These are phyloP conservation scores for Diddensiella caesifluorescens DNA, from an alignment of 805 yeast genomes.

Conservation along the genomic window DNA sequence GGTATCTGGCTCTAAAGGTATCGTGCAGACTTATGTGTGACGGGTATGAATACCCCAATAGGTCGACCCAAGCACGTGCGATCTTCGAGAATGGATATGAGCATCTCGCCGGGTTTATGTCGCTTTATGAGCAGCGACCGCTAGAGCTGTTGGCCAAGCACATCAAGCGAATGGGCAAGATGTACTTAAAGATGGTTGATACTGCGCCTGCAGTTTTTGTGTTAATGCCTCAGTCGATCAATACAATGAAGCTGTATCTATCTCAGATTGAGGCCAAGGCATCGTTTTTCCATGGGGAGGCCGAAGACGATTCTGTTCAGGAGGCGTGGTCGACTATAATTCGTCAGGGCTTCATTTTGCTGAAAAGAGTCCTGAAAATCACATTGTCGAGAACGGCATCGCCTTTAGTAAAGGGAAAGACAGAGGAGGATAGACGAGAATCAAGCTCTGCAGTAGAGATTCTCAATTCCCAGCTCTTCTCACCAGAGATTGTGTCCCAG, in stretches of 20 bases:
- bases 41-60: conserved; percentile 68
- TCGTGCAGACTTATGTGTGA: conserved; percentile 68
- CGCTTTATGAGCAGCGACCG: conserved; percentile 42
- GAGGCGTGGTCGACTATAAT: conserved; percentile 66
- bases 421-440: conserved; percentile 60
- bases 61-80: conserved; percentile 51
- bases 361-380: conserved; percentile 60
- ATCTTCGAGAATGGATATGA: conserved; percentile 52
- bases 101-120: conserved; percentile 55
- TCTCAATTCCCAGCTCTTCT: conserved; percentile 52
- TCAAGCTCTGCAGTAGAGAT: conserved; percentile 50
- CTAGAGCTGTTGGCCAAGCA: conserved; percentile 55
- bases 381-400: conserved; percentile 60
- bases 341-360: conserved; percentile 49
- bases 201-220: conserved; percentile 66
- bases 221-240: conserved; percentile 56
- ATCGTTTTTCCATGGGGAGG: conserved; percentile 30
- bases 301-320: conserved; percentile 31
- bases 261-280: conserved; percentile 61
- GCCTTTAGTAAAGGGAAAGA: conserved; percentile 48
- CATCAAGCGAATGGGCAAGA: conserved; percentile 68
- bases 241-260: conserved; percentile 57
- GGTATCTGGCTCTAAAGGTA: conserved; percentile 71
- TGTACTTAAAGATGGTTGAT: conserved; percentile 55
- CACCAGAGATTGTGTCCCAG: conserved; percentile 48